Base-by-base conservation (phyloP, 164 flowering plant species). In the Vitis riparia region DNA sequence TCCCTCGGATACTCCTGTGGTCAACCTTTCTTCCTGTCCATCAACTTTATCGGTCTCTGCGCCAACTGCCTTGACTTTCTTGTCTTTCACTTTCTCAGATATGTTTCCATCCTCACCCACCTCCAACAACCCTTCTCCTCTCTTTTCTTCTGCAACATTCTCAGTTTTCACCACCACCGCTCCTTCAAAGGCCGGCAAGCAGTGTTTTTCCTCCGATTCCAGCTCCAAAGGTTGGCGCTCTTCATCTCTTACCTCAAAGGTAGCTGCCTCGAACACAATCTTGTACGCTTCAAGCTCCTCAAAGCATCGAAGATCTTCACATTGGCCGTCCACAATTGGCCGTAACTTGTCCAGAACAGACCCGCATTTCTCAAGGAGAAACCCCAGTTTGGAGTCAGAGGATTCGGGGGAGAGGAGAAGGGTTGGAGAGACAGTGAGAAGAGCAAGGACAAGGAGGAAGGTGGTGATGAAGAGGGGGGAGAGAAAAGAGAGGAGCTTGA, bases 401-500 rank as follows among this genome's bases (percentile, higher is more conserved):
- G 59, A 57, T 48, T 73, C 58, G 27, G 49, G 14, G 9, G 17
- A 16, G 11, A 23, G 76, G 57, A 74, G 13, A 52, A 80, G 66
- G n/a, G 47, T 13, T 3, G 79, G 79, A 44, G 79, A 61, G 67
- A 82, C 27, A 14, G 85, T 75, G 78, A 88, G 73, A 62, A 85
- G 66, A 9, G 83, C 67, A 11, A 88, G 76, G 69, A 86, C 78
- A 48, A 94, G 81, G 63, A 94, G 92, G 57, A 76, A 67, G 47
- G 90, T 87, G 73, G 94, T 89, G 87, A 89, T 49, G 82, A 92
- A 83, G 63, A 92, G 92, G 57, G 97, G 97, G 9, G 85, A 88
- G 51, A 95, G 88, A 50, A 87, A 91, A 23, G 86, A 87, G 50
- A 89, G 60, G 69, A 90, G 80, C 73, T 82, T 88, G 77, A 89